Base-by-base conservation (phyloP, 2,329 filamentous ascomycete genomes). In the Cyanodermella asteris region DNA sequence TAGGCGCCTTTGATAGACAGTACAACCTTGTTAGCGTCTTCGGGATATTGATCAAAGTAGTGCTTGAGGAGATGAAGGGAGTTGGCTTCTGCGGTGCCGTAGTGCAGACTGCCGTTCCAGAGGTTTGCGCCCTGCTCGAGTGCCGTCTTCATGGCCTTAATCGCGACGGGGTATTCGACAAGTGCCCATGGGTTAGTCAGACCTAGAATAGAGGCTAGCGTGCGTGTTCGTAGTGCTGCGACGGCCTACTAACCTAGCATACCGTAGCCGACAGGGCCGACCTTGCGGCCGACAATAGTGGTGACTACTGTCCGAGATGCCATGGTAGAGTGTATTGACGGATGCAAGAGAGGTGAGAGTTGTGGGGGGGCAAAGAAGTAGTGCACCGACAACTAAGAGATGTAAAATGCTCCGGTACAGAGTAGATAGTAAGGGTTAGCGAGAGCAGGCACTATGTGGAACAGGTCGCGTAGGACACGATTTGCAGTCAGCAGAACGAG, bases 61-160 rank as follows among this genome's bases (percentile, higher is more conserved):
- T 25, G 19, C 5, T 23, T 27, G n/a, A 46, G 29, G 7, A 46
- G 34, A 13, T 37, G 34, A 7, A 46, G 33, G 9, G 38, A 38
- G 30, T 45, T 44, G 21, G 32, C 16, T 5, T 38, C 29, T 11
- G 36, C 36, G 3, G 41, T 29, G 6, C 42, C 44, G 27, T 45
- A 47, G 28, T 46, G 39, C 19, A 43, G 41, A 14, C 27, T 44
- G 4, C 36, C 43, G 18, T 40, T 35, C 38, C 36, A 39, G 20
- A 36, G 25, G 18, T 25, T 31, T 24, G 24, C 23, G 16, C 21
- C 26, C 10, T 19, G 19, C 4, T 10, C 20, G 18, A 26, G 30
- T 18, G 22, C 30, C 14, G 23, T 23, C 13, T 18, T 23, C 30
- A 34, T 35, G 23, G 27, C 29, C 23, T 22, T 21, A 20, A 31